Base-by-base conservation (phyloP, 2,329 filamentous ascomycete genomes). In the Myriosclerotinia scirpicola region DNA sequence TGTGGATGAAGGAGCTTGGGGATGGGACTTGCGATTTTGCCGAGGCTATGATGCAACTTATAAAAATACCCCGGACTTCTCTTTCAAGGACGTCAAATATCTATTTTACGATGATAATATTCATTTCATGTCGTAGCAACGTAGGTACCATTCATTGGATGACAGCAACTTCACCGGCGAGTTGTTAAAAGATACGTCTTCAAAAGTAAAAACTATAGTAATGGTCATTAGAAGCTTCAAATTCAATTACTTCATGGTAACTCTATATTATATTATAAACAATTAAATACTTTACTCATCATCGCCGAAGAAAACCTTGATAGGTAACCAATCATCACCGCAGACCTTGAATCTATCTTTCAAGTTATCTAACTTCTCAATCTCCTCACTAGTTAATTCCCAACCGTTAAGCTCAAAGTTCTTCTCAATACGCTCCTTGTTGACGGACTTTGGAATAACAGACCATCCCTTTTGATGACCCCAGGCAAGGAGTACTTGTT, bases 361-460 rank as follows among this genome's bases (percentile, higher is more conserved):
- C 44, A 75, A 60, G 34, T 64, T 64, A 69, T 74, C 72, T 46
- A 96, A 82, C 78, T 85, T 81, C 73, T 84, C 82, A 61, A 94
- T 78, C 81, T 96, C 92, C 56, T 91, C 90, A 4, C 84, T 83
- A 4, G 85, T 88, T 78, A 96, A 80, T 67, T 85, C 81, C 87
- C 88, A 94, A 64, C 89, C 90, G 77, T 93, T 86, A 63, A 91
- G 76, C 74, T 90, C 85, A 73, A 87, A 91, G 83, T 96, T 96
- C 69, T 81, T 85, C 79, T 90, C 82, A 74, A 96, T 93, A 53
- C 92, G 85, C 64, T 82, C 82, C 71, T 87, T 84, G 71, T 86
- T 93, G 67, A 93, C 90, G 63, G 86, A 90, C 84, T 96, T 96
- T 74, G 92, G 92, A 74, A 96, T 92, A 63, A 96, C 91, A 71